Percentiles rank a stretch among this genome's conserved stretches.
Evolutionary conservation across 176 grass and related monocot species (phyloP).

Genomic region (Alopecurus myosuroides): DNA sequence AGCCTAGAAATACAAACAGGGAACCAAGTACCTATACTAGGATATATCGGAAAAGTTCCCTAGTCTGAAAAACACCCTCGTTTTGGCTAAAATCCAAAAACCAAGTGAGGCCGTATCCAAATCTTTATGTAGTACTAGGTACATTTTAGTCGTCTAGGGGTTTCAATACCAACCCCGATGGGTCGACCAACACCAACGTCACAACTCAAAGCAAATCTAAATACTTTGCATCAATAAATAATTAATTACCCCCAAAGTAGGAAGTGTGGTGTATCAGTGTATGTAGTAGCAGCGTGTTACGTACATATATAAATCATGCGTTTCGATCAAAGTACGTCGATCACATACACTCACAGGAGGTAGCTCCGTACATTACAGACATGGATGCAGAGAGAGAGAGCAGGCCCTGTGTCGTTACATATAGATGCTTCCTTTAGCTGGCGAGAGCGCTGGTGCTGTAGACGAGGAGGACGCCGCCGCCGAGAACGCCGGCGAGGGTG

Average conservation of each 20-base stretch:
- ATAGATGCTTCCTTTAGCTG: conserved; percentile 42
- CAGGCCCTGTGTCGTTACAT: neutral
- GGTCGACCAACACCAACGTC: neutral
- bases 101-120: too few relatives aligned
- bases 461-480: conserved; percentile 83
- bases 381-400: conserved; percentile 5
- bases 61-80: too few relatives aligned
- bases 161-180: neutral
- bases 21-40: too few relatives aligned
- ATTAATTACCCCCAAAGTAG: neutral
- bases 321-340: neutral
- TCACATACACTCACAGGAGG: neutral
- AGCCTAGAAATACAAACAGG: too few relatives aligned
- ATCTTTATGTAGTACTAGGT: too few relatives aligned
- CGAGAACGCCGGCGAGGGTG: conserved; percentile 75
- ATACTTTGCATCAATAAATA: neutral
- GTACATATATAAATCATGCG: conserved; percentile 15
- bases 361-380: neutral
- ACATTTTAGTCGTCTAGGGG: too few relatives aligned
- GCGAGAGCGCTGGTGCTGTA: conserved; percentile 91
- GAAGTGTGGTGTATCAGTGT: neutral
- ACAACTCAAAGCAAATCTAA: neutral
- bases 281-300: conserved; percentile 10
- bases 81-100: too few relatives aligned
- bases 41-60: too few relatives aligned